phyloP scores from a whole-genome alignment of 352 stramenopile species.

The Pythium vanterpoolii region DNA sequence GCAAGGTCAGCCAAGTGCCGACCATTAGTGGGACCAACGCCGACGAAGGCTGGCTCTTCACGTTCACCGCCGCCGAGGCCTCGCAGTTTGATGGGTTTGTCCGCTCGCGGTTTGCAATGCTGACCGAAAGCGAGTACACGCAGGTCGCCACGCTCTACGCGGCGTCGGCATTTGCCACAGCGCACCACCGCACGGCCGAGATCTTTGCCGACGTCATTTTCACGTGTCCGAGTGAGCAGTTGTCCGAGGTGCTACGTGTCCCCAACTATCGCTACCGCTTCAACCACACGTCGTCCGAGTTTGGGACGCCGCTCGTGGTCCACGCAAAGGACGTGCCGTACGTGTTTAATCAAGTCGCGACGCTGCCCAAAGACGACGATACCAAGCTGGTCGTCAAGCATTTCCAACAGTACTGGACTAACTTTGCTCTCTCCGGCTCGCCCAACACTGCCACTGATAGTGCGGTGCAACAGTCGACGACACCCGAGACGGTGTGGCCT shows the following conservation, averaged over 20 bases:
- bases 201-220: slow-evolving; percentile 10
- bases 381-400: neutral
- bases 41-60: slow-evolving; percentile 15
- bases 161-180: neutral
- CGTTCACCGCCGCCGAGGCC: neutral
- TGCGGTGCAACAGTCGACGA: too few species aligned
- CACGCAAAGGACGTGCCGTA: slow-evolving; percentile 12
- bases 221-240: slow-evolving; percentile 12
- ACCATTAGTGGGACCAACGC: slow-evolving; percentile 19
- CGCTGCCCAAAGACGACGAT: neutral
- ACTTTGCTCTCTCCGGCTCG: neutral
- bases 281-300: slow-evolving; percentile 6
- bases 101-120: neutral
- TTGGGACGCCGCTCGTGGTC: neutral
- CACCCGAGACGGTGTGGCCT: too few species aligned
- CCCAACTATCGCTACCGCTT: slow-evolving; percentile 22
- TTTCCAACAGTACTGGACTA: neutral
- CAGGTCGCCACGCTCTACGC: slow-evolving; percentile 4
- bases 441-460: neutral
- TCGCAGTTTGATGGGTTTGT: neutral
- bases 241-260: neutral
- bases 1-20: slow-evolving; percentile 13
- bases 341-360: slow-evolving; percentile 14
- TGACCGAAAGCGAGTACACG: neutral
- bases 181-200: neutral